phyloP scores from a whole-genome alignment of 2,329 filamentous ascomycete species.

The Sporothrix pallida region DNA sequence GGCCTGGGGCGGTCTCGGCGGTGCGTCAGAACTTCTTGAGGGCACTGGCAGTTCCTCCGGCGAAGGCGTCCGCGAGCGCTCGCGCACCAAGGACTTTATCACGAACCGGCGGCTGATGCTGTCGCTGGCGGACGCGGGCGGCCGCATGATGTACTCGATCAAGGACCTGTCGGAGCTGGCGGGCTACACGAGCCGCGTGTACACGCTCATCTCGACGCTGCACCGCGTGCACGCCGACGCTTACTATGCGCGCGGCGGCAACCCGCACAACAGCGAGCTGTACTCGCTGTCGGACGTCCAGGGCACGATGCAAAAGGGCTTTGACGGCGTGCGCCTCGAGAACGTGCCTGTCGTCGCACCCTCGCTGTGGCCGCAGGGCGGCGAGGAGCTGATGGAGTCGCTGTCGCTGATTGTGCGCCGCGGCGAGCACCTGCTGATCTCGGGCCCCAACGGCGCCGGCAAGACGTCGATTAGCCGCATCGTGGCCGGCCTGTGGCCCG shows the following conservation, averaged over 20 bases:
- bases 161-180: constrained; percentile 96
- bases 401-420: constrained; percentile 87
- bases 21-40: constrained; percentile 68
- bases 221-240: constrained; percentile 91
- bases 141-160: constrained; percentile 99
- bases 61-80: constrained; percentile 69
- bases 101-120: constrained; percentile 99
- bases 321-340: constrained; percentile 91
- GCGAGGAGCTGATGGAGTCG: constrained; percentile 87
- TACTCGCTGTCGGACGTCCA: constrained; percentile 91
- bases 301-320: constrained; percentile 91
- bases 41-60: constrained; percentile 35
- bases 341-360: constrained; percentile 93
- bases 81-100: constrained; percentile 97
- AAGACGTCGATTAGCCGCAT: constrained; percentile 89
- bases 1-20: constrained; percentile 86
- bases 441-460: constrained; percentile 91
- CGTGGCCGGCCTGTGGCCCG: constrained; percentile 91
- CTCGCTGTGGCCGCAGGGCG: constrained; percentile 83
- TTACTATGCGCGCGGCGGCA: constrained; percentile 64
- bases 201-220: constrained; percentile 91
- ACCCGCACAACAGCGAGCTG: constrained; percentile 63
- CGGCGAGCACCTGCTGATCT: constrained; percentile 93
- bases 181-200: constrained; percentile 94
- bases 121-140: constrained; percentile 92